Evolutionary conservation across 2,329 filamentous ascomycete genomes (phyloP), one percentile per base, ranked within the genome.

Genomic region (Lomentospora prolificans): DNA sequence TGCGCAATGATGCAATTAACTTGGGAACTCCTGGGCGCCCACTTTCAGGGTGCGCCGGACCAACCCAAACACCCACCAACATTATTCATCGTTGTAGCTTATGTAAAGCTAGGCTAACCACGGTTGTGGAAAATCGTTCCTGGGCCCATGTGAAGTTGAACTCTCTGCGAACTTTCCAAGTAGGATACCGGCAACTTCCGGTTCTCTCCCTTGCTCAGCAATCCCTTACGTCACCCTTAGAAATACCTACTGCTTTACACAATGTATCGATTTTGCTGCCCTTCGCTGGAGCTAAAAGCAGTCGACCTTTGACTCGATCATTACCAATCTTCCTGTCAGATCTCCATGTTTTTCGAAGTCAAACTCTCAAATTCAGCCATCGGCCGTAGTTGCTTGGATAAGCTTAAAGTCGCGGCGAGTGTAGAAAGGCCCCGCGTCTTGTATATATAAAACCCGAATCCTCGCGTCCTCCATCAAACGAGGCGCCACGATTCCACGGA

Each of bases 1-100:
- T 54, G 51, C 24, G 51, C 51, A 28, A 54, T 54, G 51, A 54
- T 54, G 51, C 51, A 54, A 54, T 54, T 22, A 41, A 9, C 8
- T 9, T 41, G 8, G 36, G 8, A n/a, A 17, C 36, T 41, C 8
- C 36, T 9, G 36, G 7, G 36, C 5, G 36, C 30, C n/a, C n/a
- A n/a, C n/a, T n/a, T n/a, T n/a, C n/a, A n/a, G n/a, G n/a, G n/a
- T n/a, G n/a, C n/a, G n/a, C n/a, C n/a, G n/a, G n/a, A n/a, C n/a
- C n/a, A n/a, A n/a, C n/a, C n/a, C n/a, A n/a, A n/a, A n/a, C n/a
- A n/a, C n/a, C n/a, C n/a, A n/a, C n/a, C n/a, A n/a, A n/a, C 30
- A 39, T 39, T 39, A 39, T n/a, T 39, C 36, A 39, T 12, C 36
- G 19, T 12, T 5, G 19, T 3, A n/a, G 36, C 36, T 17, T 39